Conservation (phyloP, 805 yeast genomes). For the Wilhelminamyces savonicus region DNA sequence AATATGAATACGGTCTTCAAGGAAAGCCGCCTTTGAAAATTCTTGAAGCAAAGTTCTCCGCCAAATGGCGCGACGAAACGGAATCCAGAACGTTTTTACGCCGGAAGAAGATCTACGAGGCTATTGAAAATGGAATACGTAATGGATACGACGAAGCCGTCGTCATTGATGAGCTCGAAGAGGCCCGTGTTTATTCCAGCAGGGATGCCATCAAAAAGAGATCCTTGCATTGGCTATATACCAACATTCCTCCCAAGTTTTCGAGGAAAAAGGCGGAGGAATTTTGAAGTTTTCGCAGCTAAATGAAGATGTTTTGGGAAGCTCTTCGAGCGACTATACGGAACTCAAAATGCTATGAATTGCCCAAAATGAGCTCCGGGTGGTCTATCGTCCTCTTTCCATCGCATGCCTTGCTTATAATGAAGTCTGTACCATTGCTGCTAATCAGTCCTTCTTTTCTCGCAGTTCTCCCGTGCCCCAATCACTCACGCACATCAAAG, state of each 20-base stretch:
- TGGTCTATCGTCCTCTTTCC: neutral
- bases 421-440: constrained; percentile 1
- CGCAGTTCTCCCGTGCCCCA: too few species aligned
- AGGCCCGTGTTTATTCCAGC: constrained; percentile 33
- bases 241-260: neutral
- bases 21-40: constrained; percentile 48
- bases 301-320: too few species aligned
- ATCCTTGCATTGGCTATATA: neutral
- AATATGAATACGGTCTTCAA: constrained; percentile 45
- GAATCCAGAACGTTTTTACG: constrained; percentile 48
- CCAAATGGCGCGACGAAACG: constrained; percentile 54
- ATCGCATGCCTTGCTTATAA: neutral
- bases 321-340: neutral
- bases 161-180: constrained; percentile 43
- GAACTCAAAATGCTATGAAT: neutral
- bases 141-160: constrained; percentile 39
- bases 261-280: too few species aligned
- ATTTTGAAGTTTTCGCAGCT: too few species aligned
- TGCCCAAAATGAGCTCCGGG: neutral
- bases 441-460: constrained; percentile 3
- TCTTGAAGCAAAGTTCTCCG: constrained; percentile 42
- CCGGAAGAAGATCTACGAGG: constrained; percentile 48
- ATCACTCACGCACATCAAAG: too few species aligned
- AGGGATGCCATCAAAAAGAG: constrained; percentile 32
- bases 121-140: constrained; percentile 43